phyloP scores from a whole-genome alignment of 1,284 basidiomycete genomes.

The Marasmius fiardii region DNA sequence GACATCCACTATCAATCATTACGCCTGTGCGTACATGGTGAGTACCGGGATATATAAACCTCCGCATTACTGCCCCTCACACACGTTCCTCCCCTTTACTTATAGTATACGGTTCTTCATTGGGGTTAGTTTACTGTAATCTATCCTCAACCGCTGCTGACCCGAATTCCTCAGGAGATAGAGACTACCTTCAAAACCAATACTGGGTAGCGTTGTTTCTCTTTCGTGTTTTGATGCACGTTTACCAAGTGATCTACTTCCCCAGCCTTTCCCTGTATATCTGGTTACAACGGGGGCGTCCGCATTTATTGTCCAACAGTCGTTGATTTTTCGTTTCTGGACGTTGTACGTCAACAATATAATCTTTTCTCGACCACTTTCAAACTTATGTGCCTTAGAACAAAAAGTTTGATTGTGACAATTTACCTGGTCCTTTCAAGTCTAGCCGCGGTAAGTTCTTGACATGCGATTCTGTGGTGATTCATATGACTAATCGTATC shows the following conservation, averaged over 20 bases:
- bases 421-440: background rate
- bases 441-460: background rate
- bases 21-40: background rate
- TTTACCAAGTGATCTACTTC: background rate
- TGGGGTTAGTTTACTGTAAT: background rate
- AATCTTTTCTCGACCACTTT: background rate
- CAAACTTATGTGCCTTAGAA: background rate
- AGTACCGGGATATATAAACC: background rate
- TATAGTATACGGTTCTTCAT: constrained; percentile 1
- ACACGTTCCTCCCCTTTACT: background rate
- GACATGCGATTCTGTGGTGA: background rate
- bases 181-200: background rate
- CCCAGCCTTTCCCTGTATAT: background rate
- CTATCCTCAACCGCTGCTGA: background rate
- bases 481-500: background rate
- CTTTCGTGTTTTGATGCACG: background rate
- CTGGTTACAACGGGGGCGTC: background rate
- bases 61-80: background rate
- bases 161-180: background rate
- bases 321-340: background rate
- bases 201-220: background rate
- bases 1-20: background rate
- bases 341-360: background rate
- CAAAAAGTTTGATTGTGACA: background rate
- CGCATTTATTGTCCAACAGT: constrained; percentile 1